Evolutionary conservation across 768 basidiomycete genomes (phyloP).

Genomic region (Crucibulum laeve): DNA sequence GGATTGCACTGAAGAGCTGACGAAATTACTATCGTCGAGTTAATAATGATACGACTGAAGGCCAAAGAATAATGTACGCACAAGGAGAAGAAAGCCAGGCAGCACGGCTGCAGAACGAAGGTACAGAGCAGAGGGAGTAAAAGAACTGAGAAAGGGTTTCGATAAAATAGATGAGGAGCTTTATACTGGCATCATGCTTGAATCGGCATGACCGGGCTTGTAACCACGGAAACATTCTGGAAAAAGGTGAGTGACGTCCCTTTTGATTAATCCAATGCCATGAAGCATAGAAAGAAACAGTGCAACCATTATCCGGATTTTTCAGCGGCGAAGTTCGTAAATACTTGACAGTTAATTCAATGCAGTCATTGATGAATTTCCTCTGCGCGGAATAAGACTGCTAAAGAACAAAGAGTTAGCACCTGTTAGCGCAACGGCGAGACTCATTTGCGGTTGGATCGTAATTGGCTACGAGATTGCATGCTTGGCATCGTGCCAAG

Average conservation of each 20-base stretch:
- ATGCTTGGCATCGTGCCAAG: neutral
- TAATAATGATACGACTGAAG: neutral
- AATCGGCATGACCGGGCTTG: conserved; percentile 9
- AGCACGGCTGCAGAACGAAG: conserved; percentile 51
- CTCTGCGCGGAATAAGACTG: too few species aligned
- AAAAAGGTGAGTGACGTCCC: conserved; percentile 1
- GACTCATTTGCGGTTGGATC: neutral
- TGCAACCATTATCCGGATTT: too few species aligned
- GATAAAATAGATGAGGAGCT: neutral
- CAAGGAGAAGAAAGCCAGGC: conserved; percentile 26
- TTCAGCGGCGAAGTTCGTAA: too few species aligned
- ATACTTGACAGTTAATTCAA: too few species aligned
- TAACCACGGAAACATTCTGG: conserved; percentile 18
- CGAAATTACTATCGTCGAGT: neutral
- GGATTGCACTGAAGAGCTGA: conserved; percentile 22
- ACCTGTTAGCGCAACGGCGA: neutral
- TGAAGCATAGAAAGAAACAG: too few species aligned
- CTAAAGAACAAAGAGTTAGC: too few species aligned
- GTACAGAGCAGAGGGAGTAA: conserved; percentile 18
- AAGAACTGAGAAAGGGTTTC: conserved; percentile 13
- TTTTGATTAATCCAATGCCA: too few species aligned
- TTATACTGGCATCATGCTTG: conserved; percentile 12
- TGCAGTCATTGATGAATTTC: too few species aligned
- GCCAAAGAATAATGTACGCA: conserved; percentile 10
- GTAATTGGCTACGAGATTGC: neutral